Percentiles rank a stretch among this genome's conserved stretches.
These are phyloP conservation scores for Barnettozyma pratensis DNA, from an alignment of 805 yeast genomes.

Conservation along the genomic window DNA sequence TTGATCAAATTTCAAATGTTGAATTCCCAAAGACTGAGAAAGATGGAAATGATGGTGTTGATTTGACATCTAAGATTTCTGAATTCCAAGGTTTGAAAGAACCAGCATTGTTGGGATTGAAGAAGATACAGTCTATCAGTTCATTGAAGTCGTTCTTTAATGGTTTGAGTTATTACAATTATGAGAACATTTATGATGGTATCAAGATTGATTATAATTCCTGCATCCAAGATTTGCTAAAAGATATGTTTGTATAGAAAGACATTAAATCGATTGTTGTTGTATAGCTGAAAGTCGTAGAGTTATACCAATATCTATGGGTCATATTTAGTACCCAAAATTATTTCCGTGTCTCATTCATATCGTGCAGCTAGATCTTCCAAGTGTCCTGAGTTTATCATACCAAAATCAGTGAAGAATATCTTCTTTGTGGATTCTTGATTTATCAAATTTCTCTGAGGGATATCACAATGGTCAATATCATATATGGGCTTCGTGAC, in stretches of 20 bases:
- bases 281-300: too few relatives aligned
- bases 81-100: constrained; percentile 26
- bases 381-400: too few relatives aligned
- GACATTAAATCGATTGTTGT: background rate
- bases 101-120: constrained; percentile 35
- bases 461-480: too few relatives aligned
- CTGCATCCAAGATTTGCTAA: constrained; percentile 51
- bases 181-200: constrained; percentile 60
- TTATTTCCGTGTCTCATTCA: too few relatives aligned
- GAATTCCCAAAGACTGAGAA: constrained; percentile 10
- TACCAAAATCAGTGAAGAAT: too few relatives aligned
- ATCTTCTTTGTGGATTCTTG: too few relatives aligned
- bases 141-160: constrained; percentile 62
- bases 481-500: too few relatives aligned
- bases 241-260: constrained; percentile 43
- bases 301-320: too few relatives aligned
- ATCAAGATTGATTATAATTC: constrained; percentile 34
- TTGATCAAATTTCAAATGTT: constrained; percentile 19
- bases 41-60: constrained; percentile 13
- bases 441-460: too few relatives aligned
- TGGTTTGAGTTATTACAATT: constrained; percentile 56
- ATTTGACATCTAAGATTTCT: constrained; percentile 14
- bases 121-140: constrained; percentile 33
- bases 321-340: too few relatives aligned
- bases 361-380: too few relatives aligned